Evolutionary conservation across 1,139 yeast species (phyloP), one percentile per base, ranked within the genome.

Genomic region (Saccharomyces uvarum): DNA sequence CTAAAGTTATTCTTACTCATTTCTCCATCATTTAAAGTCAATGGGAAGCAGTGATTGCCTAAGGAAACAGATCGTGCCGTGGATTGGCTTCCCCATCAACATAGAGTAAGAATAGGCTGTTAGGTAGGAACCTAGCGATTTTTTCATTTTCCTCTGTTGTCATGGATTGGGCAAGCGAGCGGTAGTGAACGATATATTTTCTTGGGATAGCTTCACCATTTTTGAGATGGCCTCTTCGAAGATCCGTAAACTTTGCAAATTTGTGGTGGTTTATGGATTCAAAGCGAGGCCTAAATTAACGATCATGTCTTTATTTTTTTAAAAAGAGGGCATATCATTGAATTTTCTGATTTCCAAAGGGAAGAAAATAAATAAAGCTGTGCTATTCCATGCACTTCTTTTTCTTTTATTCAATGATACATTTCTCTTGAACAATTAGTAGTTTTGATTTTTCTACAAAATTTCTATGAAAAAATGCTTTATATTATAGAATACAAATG

Each of bases 211-310:
- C 33, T 31, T 31, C 6, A 31, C 33, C 33, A 31, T 31, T 31
- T 31, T 31, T 31, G 33, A 31, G 33, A 31, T 57, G 84, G 80
- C 85, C 77, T 80, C 84, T 81, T 82, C 86, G 86, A 82, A 82
- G 86, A 81, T 81, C 79, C 77, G 68, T 75, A 73, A 70, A 74
- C 78, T 79, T 73, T 69, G 61, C 66, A 58, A 61, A 64, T 69
- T 64, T 73, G 68, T 52, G 48, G 78, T 81, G 82, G 83, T 75
- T 68, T 76, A 72, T 71, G 73, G 83, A 81, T 81, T 82, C 86
- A 82, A 82, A 82, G 83, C 82, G 85, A 79, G 73, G 86, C 84
- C 85, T 66, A 82, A 77, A 82, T 55, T 59, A 62, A 61, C 54
- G 63, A 55, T 57, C 46, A 51, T 50, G 47, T 54, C 55, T 53